phyloP scores from a whole-genome alignment of 179 eudicot genomes.

The Vitellaria paradoxa region DNA sequence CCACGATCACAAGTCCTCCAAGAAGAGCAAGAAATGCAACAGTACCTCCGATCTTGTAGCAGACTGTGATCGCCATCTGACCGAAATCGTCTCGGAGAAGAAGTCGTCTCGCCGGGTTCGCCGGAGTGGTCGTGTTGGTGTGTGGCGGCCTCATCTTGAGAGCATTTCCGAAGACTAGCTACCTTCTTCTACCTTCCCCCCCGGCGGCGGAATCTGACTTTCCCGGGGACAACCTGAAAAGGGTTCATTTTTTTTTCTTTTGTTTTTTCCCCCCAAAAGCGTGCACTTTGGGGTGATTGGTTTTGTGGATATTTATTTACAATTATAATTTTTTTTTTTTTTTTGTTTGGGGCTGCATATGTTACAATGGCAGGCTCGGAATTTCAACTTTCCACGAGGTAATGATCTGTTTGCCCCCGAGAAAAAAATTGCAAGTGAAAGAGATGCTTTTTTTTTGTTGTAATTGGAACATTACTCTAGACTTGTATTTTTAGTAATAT shows the following conservation, averaged over 20 bases:
- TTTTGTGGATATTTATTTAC: slow-evolving; percentile 23
- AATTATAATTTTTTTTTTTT: slow-evolving; percentile 6
- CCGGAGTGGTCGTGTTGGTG: slow-evolving; percentile 17
- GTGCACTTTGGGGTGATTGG: slow-evolving; percentile 6
- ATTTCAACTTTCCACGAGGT: neutral
- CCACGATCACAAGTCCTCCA: neutral
- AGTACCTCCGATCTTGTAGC: neutral
- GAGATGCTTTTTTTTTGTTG: too few species aligned
- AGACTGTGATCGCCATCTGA: slow-evolving; percentile 28
- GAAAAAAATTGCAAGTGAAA: slow-evolving; percentile 9
- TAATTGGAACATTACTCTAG: neutral
- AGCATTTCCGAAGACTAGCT: slow-evolving; percentile 39
- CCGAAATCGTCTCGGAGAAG: slow-evolving; percentile 22
- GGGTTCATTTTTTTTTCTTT: slow-evolving; percentile 11
- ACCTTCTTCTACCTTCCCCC: neutral
- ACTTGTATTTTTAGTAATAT: neutral
- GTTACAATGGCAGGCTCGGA: slow-evolving; percentile 15
- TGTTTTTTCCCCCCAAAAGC: neutral
- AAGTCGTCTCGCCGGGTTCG: slow-evolving; percentile 26
- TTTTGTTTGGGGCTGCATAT: slow-evolving; percentile 12
- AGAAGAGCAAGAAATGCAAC: slow-evolving; percentile 21
- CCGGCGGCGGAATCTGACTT: slow-evolving; percentile 8
- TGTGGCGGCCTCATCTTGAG: slow-evolving; percentile 44
- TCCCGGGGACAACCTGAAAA: neutral
- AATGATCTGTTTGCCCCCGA: neutral